A percentile compares a stretch with the other conserved stretches of the same genome.
Evolutionary conservation across 371 early-diverging fungal genomes (phyloP).

Genomic region (Basidiobolus heterosporus): DNA sequence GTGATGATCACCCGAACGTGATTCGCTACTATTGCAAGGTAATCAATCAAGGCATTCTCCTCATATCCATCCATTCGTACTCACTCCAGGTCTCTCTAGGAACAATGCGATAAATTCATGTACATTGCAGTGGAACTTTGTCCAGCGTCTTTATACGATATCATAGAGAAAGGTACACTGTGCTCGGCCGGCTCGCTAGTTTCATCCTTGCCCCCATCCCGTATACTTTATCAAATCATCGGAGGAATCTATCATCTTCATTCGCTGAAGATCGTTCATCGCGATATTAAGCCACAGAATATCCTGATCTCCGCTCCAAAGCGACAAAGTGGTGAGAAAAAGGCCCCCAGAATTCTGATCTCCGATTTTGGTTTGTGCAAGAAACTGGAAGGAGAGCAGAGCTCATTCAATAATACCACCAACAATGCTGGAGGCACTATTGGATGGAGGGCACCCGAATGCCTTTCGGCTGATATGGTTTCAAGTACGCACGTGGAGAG

Average conservation of each 20-base stretch:
- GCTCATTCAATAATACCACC: conserved; percentile 81
- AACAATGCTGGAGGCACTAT: conserved; percentile 62
- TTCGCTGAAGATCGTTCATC: conserved; percentile 82
- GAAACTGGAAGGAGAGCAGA: conserved; percentile 81
- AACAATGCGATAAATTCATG: conserved; percentile 74
- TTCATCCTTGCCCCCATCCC: conserved; percentile 19
- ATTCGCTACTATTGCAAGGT: conserved; percentile 80
- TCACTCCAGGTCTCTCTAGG: conserved; percentile 18
- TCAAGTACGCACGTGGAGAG: conserved; percentile 1
- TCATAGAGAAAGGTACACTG: conserved; percentile 21
- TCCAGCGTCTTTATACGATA: conserved; percentile 52
- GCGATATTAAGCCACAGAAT: conserved; percentile 89
- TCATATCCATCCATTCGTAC: not conserved
- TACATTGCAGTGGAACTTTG: conserved; percentile 90
- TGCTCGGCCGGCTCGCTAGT: conserved; percentile 12
- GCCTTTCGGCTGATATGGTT: conserved; percentile 1
- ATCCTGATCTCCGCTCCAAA: conserved; percentile 60
- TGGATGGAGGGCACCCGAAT: conserved; percentile 97
- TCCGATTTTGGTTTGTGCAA: conserved; percentile 97
- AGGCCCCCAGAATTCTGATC: conserved; percentile 55
- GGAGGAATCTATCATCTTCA: conserved; percentile 79
- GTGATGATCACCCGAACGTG: conserved; percentile 90
- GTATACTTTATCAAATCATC: conserved; percentile 58
- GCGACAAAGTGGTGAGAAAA: conserved; percentile 10
- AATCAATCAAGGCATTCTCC: not conserved